Base-by-base conservation (phyloP, 2,329 filamentous ascomycete genomes). In the Xylaria sp. region DNA sequence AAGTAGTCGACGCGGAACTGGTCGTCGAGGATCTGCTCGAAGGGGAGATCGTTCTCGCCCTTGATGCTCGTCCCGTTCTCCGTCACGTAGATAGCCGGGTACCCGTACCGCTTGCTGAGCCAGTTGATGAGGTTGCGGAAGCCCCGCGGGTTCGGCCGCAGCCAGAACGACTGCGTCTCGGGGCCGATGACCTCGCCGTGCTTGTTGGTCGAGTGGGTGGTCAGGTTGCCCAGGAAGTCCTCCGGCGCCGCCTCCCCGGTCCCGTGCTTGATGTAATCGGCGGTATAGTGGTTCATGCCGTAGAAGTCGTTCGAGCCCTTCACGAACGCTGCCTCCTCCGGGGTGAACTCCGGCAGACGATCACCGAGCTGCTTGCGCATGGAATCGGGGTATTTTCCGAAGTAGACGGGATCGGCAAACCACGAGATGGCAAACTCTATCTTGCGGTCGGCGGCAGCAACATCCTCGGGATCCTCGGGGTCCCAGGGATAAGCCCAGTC, bases 231-330 rank as follows among this genome's bases (percentile, higher is more conserved):
- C 13, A 88, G 81, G 79, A 88, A 89, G 81, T 97, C 93, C 57
- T 91, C 85, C 3, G 82, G 81, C 1, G 86, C 84, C 0, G 92
- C 81, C 54, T 85, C 81, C 6, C 85, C 86, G 7, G 86, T 84
- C 75, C 88, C 87, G 81, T 94, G 90, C 78, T 89, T 90, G 81
- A 96, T 89, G 81, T 92, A 96, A 84, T 96, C 92, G 76, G 92
- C 91, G 57, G 92, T 94, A 84, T 97, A 97, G 84, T 94, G 91
- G 84, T 97, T 96, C 92, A 95, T 95, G 78, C 92, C 93, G 79
- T 96, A 96, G 81, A 96, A 96, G 83, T 96, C 93, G 79, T 96
- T 96, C 77, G 90, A 93, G n/a, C 92, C 92, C 75, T 90, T 85
- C 51, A 97, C 89, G n/a, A 96, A 83, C 1, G 87, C 87, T 27